phyloP scores from a whole-genome alignment of 2,329 filamentous ascomycete species.

The Huntiella decipiens region DNA sequence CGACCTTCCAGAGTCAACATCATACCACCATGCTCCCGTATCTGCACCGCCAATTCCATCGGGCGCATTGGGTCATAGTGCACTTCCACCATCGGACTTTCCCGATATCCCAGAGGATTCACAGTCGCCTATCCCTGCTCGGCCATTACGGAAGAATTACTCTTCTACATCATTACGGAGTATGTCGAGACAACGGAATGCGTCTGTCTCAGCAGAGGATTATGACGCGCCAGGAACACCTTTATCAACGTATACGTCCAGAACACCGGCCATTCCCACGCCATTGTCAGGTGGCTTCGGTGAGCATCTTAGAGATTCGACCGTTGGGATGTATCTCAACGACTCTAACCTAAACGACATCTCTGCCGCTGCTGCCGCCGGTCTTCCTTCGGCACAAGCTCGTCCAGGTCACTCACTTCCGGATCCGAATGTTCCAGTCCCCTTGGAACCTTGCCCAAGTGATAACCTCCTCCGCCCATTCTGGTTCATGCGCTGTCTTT shows the following conservation, averaged over 20 bases:
- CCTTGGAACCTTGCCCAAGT: conserved; percentile 79
- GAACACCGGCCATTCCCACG: conserved; percentile 41
- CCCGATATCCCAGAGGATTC: conserved; percentile 17
- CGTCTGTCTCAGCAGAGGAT: conserved; percentile 47
- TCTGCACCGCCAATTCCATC: conserved; percentile 6
- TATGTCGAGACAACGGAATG: conserved; percentile 47
- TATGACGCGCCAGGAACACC: conserved; percentile 55
- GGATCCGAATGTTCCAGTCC: conserved; percentile 38
- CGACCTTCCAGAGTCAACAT: too few relatives aligned
- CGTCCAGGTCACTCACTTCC: conserved; percentile 50
- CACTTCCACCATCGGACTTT: conserved; percentile 7
- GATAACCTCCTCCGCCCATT: conserved; percentile 83
- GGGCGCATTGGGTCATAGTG: background rate
- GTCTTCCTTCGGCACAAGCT: conserved; percentile 15
- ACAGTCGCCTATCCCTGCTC: conserved; percentile 30
- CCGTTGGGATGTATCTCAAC: conserved; percentile 61
- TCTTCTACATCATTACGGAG: conserved; percentile 53
- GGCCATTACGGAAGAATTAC: conserved; percentile 45
- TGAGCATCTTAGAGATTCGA: conserved; percentile 35
- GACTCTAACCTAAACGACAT: conserved; percentile 53
- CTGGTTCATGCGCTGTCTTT: conserved; percentile 91
- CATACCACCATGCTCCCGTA: conserved; percentile 3
- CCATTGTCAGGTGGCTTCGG: conserved; percentile 44
- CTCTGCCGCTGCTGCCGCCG: conserved; percentile 1
- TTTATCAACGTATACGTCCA: conserved; percentile 41